Conservation (phyloP, 257 asterid genomes). For the Rehmannia glutinosa region DNA sequence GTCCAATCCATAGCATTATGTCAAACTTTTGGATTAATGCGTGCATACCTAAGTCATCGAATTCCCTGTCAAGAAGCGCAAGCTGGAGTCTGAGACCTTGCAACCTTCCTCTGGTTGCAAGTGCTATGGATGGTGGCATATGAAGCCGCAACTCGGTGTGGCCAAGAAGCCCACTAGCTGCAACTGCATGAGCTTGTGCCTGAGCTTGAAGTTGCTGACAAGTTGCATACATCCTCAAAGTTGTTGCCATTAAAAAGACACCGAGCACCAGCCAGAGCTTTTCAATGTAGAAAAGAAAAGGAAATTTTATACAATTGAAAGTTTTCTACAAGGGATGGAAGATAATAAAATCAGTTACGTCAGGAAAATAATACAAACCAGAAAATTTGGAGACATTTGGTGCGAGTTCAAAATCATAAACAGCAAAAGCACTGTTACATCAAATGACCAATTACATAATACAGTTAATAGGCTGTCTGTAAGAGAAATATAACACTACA, state of each 20-base stretch:
- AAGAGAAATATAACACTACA: slow-evolving; percentile 1
- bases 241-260: slow-evolving; percentile 91
- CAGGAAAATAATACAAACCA: slow-evolving; percentile 55
- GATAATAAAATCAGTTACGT: not conserved
- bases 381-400: slow-evolving; percentile 96
- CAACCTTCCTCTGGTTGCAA: slow-evolving; percentile 90
- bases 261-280: slow-evolving; percentile 99
- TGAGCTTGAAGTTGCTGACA: slow-evolving; percentile 99
- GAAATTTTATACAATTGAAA: not conserved
- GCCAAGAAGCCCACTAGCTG: slow-evolving; percentile 93
- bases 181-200: slow-evolving; percentile 98
- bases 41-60: slow-evolving; percentile 81
- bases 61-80: slow-evolving; percentile 98
- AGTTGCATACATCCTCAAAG: slow-evolving; percentile 95
- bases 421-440: slow-evolving; percentile 80
- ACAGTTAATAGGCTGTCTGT: slow-evolving; percentile 15
- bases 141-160: slow-evolving; percentile 94
- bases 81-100: slow-evolving; percentile 99
- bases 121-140: slow-evolving; percentile 98
- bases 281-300: not conserved
- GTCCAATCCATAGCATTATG: not conserved
- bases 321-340: slow-evolving; percentile 10
- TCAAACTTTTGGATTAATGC: slow-evolving; percentile 6
- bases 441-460: slow-evolving; percentile 19
- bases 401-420: slow-evolving; percentile 98